Evolutionary conservation across 1,139 yeast genomes (phyloP).

Genomic region (Eremothecium cymbalariae): DNA sequence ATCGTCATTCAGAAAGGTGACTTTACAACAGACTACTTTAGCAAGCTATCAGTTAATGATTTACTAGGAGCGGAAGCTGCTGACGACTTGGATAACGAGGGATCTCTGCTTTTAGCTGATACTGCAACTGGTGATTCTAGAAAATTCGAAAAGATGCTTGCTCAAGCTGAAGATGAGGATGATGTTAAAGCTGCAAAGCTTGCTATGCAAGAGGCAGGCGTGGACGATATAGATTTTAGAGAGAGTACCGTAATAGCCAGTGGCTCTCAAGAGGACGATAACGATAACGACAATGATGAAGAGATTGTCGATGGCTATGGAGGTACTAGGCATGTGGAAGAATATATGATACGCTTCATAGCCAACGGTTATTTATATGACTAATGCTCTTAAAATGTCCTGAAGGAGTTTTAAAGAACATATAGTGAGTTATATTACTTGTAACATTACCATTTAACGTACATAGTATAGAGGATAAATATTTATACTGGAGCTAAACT

Average conservation of each 20-base stretch:
- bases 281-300: slow-evolving; percentile 18
- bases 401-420: too few relatives aligned
- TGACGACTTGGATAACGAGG: slow-evolving; percentile 33
- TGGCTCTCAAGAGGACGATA: slow-evolving; percentile 14
- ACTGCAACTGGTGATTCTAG: slow-evolving; percentile 27
- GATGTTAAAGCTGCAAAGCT: slow-evolving; percentile 87
- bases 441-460: too few relatives aligned
- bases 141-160: slow-evolving; percentile 60
- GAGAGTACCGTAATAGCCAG: slow-evolving; percentile 30
- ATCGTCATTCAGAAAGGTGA: slow-evolving; percentile 98
- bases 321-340: slow-evolving; percentile 85
- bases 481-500: too few relatives aligned
- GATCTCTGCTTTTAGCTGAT: slow-evolving; percentile 31
- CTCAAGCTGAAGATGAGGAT: slow-evolving; percentile 94
- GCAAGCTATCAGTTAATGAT: slow-evolving; percentile 82
- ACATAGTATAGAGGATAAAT: too few relatives aligned
- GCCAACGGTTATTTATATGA: slow-evolving; percentile 71
- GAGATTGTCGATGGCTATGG: slow-evolving; percentile 49
- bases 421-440: too few relatives aligned
- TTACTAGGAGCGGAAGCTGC: slow-evolving; percentile 59
- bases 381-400: slow-evolving; percentile 18
- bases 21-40: slow-evolving; percentile 93
- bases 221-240: slow-evolving; percentile 78
- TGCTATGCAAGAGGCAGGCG: slow-evolving; percentile 79
- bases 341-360: slow-evolving; percentile 87